Conservation (phyloP, 768 basidiomycete species). For the Auricularia sp. region DNA sequence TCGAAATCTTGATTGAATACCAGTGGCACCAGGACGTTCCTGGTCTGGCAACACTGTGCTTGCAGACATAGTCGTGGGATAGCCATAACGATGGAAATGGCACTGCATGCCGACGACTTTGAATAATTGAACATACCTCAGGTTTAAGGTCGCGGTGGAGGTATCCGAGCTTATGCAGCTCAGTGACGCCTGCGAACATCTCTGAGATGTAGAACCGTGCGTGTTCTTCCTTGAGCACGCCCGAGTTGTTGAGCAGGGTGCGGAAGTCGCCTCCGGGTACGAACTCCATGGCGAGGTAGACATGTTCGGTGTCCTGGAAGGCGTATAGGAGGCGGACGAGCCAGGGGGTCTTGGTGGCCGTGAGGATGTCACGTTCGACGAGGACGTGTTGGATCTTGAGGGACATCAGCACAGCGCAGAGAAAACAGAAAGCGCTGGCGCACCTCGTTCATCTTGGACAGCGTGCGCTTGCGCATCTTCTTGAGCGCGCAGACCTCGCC, state of each 20-base stretch:
- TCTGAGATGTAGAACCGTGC: constrained; percentile 95
- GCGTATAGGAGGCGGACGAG: constrained; percentile 90
- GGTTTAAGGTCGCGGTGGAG: constrained; percentile 98
- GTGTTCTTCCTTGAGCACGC: constrained; percentile 94
- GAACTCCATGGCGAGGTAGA: constrained; percentile 98
- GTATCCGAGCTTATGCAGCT: constrained; percentile 94
- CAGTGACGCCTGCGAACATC: constrained; percentile 92
- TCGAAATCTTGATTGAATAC: no score
- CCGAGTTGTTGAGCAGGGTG: constrained; percentile 93
- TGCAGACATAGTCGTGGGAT: no score
- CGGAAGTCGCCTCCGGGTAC: constrained; percentile 98
- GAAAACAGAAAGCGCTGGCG: constrained; percentile 2
- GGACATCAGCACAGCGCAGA: neutral
- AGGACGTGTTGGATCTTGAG: constrained; percentile 88
- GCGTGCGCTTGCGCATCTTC: constrained; percentile 89
- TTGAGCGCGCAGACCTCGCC: constrained; percentile 95
- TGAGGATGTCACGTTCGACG: constrained; percentile 94
- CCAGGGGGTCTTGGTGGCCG: constrained; percentile 96
- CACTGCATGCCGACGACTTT: no score
- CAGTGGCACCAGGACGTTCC: no score
- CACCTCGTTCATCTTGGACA: constrained; percentile 98
- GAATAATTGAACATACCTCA: constrained; percentile 46
- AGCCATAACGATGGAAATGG: no score
- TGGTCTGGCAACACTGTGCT: no score
- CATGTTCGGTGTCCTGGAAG: constrained; percentile 84